phyloP scores from a whole-genome alignment of 2,329 filamentous ascomycete species.

The Ophiostoma himal-ulmi region DNA sequence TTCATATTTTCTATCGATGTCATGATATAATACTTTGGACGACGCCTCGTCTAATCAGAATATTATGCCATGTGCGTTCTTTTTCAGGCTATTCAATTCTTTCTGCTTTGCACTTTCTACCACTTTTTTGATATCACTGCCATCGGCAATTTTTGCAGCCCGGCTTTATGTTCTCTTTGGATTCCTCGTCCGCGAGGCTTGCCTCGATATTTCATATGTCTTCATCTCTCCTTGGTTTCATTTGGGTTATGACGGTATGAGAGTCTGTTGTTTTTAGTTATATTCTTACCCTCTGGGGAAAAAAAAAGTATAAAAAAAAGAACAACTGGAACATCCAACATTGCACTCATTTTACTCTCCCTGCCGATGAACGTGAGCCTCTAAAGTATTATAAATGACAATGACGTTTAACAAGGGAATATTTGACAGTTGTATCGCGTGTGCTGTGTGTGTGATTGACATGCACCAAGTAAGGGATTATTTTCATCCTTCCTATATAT shows the following conservation, averaged over 20 bases:
- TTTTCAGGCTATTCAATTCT: neutral
- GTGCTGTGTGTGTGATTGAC: neutral
- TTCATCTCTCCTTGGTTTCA: neutral
- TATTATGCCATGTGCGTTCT: neutral
- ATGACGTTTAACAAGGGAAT: neutral
- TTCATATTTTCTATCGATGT: neutral
- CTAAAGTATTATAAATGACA: neutral
- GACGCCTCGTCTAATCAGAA: no score
- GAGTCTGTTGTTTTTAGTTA: conserved; percentile 4
- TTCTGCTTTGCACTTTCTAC: neutral
- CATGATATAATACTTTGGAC: neutral
- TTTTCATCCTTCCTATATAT: neutral
- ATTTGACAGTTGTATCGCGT: neutral
- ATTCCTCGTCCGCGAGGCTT: neutral
- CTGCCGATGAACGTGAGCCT: neutral
- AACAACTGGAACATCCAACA: conserved; percentile 24
- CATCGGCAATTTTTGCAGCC: neutral
- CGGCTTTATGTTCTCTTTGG: neutral
- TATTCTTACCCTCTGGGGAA: neutral
- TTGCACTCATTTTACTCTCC: conserved; percentile 24
- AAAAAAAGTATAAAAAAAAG: conserved; percentile 10
- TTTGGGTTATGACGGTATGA: neutral
- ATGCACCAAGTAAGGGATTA: neutral
- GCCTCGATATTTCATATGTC: neutral
- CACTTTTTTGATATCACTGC: conserved; percentile 10